Conservation (phyloP, 495 filamentous ascomycete species). For the Cladorrhinum samala region DNA sequence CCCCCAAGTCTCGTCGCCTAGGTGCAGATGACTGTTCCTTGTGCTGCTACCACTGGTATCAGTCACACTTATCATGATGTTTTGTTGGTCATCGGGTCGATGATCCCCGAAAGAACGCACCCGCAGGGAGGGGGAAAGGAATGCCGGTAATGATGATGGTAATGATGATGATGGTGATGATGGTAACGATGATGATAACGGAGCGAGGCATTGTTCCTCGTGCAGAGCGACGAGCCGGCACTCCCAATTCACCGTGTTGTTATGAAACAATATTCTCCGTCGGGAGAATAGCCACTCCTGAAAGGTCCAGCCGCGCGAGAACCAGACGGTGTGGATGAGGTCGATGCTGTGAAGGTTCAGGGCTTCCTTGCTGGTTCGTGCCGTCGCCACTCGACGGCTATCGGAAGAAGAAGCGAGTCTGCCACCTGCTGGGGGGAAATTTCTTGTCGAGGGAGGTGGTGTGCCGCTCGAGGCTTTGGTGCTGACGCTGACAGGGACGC, state of each 20-base stretch:
- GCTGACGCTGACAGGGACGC: not conserved
- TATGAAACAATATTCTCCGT: constrained; percentile 18
- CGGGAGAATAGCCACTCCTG: constrained; percentile 19
- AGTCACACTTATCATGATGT: too few relatives aligned
- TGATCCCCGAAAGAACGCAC: too few relatives aligned
- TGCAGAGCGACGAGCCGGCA: not conserved
- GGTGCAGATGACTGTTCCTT: not conserved
- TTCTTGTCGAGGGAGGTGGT: not conserved
- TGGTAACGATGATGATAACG: too few relatives aligned
- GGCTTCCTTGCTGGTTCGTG: constrained; percentile 4
- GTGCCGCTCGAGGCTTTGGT: too few relatives aligned
- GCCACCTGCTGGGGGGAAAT: not conserved
- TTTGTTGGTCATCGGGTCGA: too few relatives aligned
- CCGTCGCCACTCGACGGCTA: not conserved
- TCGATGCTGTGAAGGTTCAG: constrained; percentile 5
- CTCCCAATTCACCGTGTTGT: constrained; percentile 17
- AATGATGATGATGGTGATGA: too few relatives aligned
- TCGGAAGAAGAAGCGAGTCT: too few relatives aligned
- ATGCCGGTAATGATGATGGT: too few relatives aligned
- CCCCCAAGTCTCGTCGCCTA: not conserved
- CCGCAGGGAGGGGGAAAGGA: too few relatives aligned
- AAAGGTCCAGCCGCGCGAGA: constrained; percentile 21
- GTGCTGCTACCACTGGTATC: too few relatives aligned
- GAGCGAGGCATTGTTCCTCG: not conserved
- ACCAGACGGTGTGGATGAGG: constrained; percentile 12